Conservation (phyloP, 768 basidiomycete genomes). For the Lactarius deliciosus region DNA sequence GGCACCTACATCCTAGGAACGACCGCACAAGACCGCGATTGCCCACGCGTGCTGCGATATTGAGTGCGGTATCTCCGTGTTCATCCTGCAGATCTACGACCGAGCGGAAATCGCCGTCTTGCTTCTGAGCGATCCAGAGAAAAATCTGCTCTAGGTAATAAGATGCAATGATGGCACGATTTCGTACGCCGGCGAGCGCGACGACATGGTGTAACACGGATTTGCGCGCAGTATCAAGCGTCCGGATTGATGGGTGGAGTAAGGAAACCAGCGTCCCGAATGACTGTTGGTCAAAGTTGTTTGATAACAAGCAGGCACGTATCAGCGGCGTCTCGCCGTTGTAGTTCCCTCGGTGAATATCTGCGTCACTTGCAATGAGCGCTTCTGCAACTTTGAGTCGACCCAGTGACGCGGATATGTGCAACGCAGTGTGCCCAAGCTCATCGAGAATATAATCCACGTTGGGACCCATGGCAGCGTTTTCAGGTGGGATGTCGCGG, state of each 20-base stretch:
- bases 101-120: conserved; percentile 72
- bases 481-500: conserved; percentile 56
- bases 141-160: conserved; percentile 93
- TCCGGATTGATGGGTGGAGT: conserved; percentile 76
- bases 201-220: conserved; percentile 91
- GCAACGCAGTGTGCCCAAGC: conserved; percentile 91
- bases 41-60: conserved; percentile 92
- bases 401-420: conserved; percentile 87
- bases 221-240: conserved; percentile 82
- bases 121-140: conserved; percentile 76
- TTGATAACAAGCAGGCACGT: conserved; percentile 85
- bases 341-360: conserved; percentile 88
- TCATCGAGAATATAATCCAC: conserved; percentile 89
- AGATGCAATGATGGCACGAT: conserved; percentile 76
- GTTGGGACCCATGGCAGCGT: conserved; percentile 44
- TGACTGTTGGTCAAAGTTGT: conserved; percentile 75
- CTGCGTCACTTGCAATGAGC: conserved; percentile 76
- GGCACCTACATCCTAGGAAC: conserved; percentile 87
- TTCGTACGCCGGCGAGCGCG: conserved; percentile 87
- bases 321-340: conserved; percentile 94
- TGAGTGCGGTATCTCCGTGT: conserved; percentile 93
- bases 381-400: conserved; percentile 64
- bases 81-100: conserved; percentile 91
- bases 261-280: conserved; percentile 65
- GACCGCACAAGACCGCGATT: conserved; percentile 84